Base-by-base conservation (phyloP, 192 early-diverging fungal species). In the Coemansia sp. region DNA sequence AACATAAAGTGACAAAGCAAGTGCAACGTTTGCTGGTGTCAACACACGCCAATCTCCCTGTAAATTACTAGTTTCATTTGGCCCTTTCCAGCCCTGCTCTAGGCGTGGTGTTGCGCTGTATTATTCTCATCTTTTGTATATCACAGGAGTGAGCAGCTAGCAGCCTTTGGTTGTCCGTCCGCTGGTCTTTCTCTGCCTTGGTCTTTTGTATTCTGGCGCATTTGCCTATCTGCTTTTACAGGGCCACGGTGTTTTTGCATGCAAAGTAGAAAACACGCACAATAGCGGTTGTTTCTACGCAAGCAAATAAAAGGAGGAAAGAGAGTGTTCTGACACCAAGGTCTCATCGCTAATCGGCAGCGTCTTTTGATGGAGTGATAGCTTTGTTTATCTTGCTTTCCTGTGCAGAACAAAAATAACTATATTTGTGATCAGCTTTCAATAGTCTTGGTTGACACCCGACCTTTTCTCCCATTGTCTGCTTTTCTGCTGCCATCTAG, bases 201-300 rank as follows among this genome's bases (percentile, higher is more conserved):
- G 17, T n/a, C 19, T 38, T 11, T 56, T 48, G 46, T 48, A 11
- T 48, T 2, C 46, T 14, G 16, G 46, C 46, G 12, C 46, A 48
- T 48, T 56, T n/a, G 16, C 16, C 19, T 14, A 56, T 56, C 25
- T 56, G 10, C 10, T 56, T 13, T 32, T 32, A 22, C 14, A 16
- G 56, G 39, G 56, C 39, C 16, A 19, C 50, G n/a, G 56, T 58
- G 11, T 48, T 40, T 58, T 58, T 58, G 56, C 56, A 10, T 39
- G 56, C 37, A 16, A 58, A 58, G n/a, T 40, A 58, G 14, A 25
- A 58, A 58, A 40, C 56, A 58, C 56, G 56, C 56, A 58, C 56
- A 58, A 58, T 58, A 58, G 56, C 56, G 56, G 39, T 58, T 58
- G 56, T 58, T 58, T 58, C 14, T 58, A 58, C 56, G 56, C 56